These are phyloP conservation scores for Umbellularia californica DNA, from an alignment of 164 flowering plant species.

Conservation along the genomic window DNA sequence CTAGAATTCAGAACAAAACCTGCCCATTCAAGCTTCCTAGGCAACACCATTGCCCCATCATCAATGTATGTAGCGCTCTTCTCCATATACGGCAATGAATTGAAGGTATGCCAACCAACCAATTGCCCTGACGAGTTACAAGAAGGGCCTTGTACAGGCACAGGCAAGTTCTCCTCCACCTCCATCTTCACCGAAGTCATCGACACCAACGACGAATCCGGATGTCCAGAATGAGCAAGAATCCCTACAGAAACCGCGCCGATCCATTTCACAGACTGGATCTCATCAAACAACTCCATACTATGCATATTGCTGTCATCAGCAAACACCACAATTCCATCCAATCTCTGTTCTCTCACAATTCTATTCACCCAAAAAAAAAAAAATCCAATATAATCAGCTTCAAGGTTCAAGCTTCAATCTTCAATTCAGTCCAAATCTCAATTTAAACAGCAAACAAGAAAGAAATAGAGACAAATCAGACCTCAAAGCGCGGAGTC, in stretches of 20 bases:
- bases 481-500: conserved; percentile 78
- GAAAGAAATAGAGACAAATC: not conserved
- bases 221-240: conserved; percentile 55
- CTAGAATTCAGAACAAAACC: conserved; percentile 91
- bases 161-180: conserved; percentile 32
- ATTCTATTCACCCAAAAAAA: conserved; percentile 37
- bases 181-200: not conserved
- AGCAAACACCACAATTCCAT: conserved; percentile 90
- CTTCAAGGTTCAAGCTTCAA: not conserved
- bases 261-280: conserved; percentile 77
- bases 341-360: conserved; percentile 69
- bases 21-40: conserved; percentile 87
- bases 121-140: conserved; percentile 79
- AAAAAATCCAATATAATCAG: not conserved
- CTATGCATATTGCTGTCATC: conserved; percentile 97
- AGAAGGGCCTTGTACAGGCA: conserved; percentile 94
- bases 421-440: conserved; percentile 14
- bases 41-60: conserved; percentile 73
- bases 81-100: conserved; percentile 50
- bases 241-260: conserved; percentile 94
- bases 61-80: conserved; percentile 60
- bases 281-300: conserved; percentile 93
- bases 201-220: conserved; percentile 11
- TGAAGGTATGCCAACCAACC: conserved; percentile 88
- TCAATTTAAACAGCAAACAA: not conserved